Evolutionary conservation across 768 basidiomycete genomes (phyloP).

Genomic region (Russula compacta): DNA sequence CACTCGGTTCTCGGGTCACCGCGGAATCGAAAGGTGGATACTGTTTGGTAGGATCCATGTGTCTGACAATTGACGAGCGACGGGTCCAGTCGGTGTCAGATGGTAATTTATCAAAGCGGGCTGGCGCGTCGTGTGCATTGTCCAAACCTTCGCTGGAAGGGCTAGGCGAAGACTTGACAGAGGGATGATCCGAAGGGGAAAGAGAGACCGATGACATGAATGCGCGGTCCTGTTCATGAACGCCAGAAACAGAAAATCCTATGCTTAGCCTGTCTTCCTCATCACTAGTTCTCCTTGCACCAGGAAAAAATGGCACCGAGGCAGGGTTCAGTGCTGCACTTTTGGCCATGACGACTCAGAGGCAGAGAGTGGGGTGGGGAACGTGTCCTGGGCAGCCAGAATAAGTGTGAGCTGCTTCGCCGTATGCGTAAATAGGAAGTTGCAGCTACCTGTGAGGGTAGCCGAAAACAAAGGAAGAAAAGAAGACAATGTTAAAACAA

Average conservation of each 20-base stretch:
- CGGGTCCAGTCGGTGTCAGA: slow-evolving; percentile 26
- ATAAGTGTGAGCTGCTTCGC: slow-evolving; percentile 2
- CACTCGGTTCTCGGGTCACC: slow-evolving; percentile 10
- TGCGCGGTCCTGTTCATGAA: slow-evolving; percentile 33
- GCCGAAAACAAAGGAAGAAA: not conserved
- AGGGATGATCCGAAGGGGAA: slow-evolving; percentile 58
- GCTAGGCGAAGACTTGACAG: slow-evolving; percentile 62
- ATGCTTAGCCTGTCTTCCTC: slow-evolving; percentile 42
- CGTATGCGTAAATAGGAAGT: slow-evolving; percentile 6
- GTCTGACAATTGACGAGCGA: slow-evolving; percentile 15
- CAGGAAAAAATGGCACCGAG: slow-evolving; percentile 80
- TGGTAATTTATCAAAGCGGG: slow-evolving; percentile 18
- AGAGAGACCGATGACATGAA: slow-evolving; percentile 50
- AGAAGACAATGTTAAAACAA: slow-evolving; percentile 1
- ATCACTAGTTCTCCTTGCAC: slow-evolving; percentile 46
- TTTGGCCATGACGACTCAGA: slow-evolving; percentile 46
- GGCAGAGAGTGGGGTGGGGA: slow-evolving; percentile 9
- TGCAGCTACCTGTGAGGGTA: slow-evolving; percentile 11
- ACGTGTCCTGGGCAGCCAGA: slow-evolving; percentile 13
- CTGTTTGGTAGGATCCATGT: slow-evolving; percentile 16
- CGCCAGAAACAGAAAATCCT: slow-evolving; percentile 38
- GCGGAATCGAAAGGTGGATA: slow-evolving; percentile 26
- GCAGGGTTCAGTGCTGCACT: slow-evolving; percentile 72
- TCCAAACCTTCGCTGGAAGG: slow-evolving; percentile 35
- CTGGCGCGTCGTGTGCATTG: slow-evolving; percentile 23